These are phyloP conservation scores for Platismatia glauca DNA, from an alignment of 495 filamentous ascomycete species.

Conservation along the genomic window DNA sequence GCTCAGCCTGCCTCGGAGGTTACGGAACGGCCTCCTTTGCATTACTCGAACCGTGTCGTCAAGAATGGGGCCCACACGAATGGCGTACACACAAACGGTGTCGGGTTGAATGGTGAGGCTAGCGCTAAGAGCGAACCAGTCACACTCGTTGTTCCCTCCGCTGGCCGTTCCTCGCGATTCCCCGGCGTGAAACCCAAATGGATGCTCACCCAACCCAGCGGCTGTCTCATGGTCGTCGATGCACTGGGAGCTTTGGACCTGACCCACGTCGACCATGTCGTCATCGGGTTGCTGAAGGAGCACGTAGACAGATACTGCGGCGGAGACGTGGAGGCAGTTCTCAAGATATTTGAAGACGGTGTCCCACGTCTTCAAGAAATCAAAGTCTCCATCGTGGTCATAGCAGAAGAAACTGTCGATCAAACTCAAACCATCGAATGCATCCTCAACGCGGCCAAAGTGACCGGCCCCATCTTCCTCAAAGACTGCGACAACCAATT, in stretches of 20 bases:
- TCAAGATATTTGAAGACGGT: not conserved
- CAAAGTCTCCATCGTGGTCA: constrained; percentile 1
- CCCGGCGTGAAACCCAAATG: constrained; percentile 1
- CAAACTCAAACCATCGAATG: constrained; percentile 2
- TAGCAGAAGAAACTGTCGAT: constrained; percentile 1
- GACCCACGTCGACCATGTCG: not conserved
- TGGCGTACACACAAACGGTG: not conserved
- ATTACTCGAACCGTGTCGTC: not conserved
- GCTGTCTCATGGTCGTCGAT: constrained; percentile 1
- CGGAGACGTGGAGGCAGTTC: not conserved
- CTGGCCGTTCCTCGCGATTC: not conserved
- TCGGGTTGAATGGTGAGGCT: not conserved
- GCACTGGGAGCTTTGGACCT: constrained; percentile 1
- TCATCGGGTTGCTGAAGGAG: not conserved
- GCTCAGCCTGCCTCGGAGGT: not conserved
- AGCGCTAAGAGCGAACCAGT: not conserved
- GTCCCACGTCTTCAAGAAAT: constrained; percentile 2
- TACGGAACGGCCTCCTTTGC: not conserved
- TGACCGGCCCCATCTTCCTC: constrained; percentile 1
- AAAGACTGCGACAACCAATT: constrained; percentile 1
- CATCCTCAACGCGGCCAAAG: not conserved
- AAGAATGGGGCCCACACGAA: not conserved
- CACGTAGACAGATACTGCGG: constrained; percentile 2
- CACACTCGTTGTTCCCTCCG: constrained; percentile 1
- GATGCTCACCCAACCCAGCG: constrained; percentile 3